These are phyloP conservation scores for Blastocystis sp. DNA, from an alignment of 352 stramenopile species.

Conservation along the genomic window DNA sequence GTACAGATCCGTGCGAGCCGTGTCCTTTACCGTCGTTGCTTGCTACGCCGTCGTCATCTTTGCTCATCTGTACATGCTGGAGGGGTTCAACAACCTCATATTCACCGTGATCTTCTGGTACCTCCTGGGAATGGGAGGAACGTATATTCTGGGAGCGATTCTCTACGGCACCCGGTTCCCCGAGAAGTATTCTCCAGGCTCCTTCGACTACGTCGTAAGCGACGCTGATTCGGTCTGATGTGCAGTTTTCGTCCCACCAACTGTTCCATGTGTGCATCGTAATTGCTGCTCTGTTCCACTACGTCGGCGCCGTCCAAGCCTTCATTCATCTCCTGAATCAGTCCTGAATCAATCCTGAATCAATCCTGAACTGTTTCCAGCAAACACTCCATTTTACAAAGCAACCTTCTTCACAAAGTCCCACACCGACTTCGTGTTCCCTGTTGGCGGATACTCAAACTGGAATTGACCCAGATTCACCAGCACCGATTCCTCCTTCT, in stretches of 20 bases:
- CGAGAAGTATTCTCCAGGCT: constrained; percentile 64
- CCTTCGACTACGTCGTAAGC: constrained; percentile 62
- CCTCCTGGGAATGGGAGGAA: constrained; percentile 66
- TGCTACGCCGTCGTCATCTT: constrained; percentile 49
- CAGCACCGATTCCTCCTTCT: constrained; percentile 66
- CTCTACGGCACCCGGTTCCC: constrained; percentile 60
- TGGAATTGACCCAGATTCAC: constrained; percentile 72
- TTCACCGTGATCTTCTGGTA: constrained; percentile 49
- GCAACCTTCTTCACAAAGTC: constrained; percentile 68
- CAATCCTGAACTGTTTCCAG: background rate
- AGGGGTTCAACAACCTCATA: constrained; percentile 54
- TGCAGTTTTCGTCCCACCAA: constrained; percentile 65
- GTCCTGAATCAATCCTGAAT: background rate
- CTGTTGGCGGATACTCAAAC: constrained; percentile 50
- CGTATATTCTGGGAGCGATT: constrained; percentile 64
- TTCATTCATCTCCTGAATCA: constrained; percentile 25
- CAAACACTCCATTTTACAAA: constrained; percentile 27
- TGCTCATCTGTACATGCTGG: constrained; percentile 39
- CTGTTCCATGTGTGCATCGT: constrained; percentile 74
- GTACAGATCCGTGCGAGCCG: constrained; percentile 52
- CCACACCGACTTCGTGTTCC: constrained; percentile 40
- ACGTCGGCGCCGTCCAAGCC: constrained; percentile 61
- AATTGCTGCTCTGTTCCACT: constrained; percentile 71
- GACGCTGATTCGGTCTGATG: background rate
- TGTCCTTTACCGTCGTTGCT: constrained; percentile 47